Evolutionary conservation across 164 flowering plant species (phyloP).

Genomic region (Piper longum): DNA sequence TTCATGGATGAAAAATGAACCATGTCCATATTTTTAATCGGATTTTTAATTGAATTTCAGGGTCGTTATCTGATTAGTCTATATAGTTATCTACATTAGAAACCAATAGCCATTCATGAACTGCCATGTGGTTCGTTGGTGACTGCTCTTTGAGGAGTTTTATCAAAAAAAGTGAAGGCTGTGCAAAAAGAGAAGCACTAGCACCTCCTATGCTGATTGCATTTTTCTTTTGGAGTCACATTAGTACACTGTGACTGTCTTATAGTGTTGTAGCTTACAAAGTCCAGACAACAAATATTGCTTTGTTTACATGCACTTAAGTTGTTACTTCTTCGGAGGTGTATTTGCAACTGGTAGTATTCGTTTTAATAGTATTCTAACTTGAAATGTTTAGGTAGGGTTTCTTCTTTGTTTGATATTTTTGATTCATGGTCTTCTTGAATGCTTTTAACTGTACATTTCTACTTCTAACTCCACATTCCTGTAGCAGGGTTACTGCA

Average conservation of each 20-base stretch:
- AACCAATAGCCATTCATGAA: not conserved
- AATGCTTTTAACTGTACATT: no score
- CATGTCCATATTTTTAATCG: not conserved
- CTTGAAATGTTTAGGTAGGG: no score
- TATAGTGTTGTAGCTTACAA: not conserved
- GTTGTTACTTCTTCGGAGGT: no score
- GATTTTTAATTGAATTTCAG: not conserved
- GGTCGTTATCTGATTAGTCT: not conserved
- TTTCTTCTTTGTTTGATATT: no score
- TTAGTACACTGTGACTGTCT: not conserved
- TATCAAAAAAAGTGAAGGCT: not conserved
- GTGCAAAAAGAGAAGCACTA: not conserved
- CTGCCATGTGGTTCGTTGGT: not conserved
- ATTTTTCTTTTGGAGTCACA: not conserved
- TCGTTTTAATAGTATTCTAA: no score
- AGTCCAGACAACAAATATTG: not conserved
- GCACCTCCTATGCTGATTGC: not conserved
- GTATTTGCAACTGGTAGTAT: no score
- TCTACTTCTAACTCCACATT: no score
- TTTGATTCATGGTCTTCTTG: no score
- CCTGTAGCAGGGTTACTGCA: no score
- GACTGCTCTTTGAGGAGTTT: not conserved
- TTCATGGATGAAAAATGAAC: not conserved
- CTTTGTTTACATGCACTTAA: not conserved
- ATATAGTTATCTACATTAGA: not conserved